Base-by-base conservation (phyloP, 2,329 filamentous ascomycete genomes). In the Colletotrichum siamense region DNA sequence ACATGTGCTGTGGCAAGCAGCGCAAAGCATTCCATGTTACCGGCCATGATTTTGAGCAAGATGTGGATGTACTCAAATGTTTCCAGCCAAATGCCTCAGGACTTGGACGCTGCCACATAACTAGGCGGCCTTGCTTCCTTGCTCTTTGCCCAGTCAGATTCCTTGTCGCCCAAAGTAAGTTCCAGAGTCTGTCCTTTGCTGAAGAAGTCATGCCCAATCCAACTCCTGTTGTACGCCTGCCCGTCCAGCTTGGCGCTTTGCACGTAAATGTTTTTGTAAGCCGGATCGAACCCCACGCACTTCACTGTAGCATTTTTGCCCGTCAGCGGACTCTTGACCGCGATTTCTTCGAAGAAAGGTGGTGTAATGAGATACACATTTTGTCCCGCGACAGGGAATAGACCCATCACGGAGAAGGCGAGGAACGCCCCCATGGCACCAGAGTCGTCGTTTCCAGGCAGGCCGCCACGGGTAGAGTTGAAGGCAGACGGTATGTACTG, bases 391-490 rank as follows among this genome's bases (percentile, higher is more conserved):
- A 92, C 87, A 0, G 92, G 92, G 82, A 90, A 94, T 9, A 77
- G 39, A 3, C 71, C 92, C 80, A 93, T 88, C 90, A 93, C 92
- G 24, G 88, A 87, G 6, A 93, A 86, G 0, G 87, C 88, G 3
- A 89, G 86, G 71, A 92, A 93, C 0, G 88, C 88, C 4, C 91
- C 91, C 91, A 93, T 93, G 4, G 92, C 90, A 1, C 92, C 92
- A 18, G 87, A 89, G 80, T 93, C 91, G 62, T 93, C 92, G 79
- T 93, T 93, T 0, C 92, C 92, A 0, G 92, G 91, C 22, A 93
- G 88, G 0, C 92, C 92, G 5, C 83, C 84, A 3, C 88, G 77
- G 0, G 89, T 88, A 12, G 88, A 87, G 82, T 92, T 92, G 86
- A 93, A 94, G 44, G 89, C 86, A 1, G 87, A 87, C 0, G 92